Evolutionary conservation across 2,329 filamentous ascomycete species (phyloP).

Genomic region (Aaosphaeria arxii): DNA sequence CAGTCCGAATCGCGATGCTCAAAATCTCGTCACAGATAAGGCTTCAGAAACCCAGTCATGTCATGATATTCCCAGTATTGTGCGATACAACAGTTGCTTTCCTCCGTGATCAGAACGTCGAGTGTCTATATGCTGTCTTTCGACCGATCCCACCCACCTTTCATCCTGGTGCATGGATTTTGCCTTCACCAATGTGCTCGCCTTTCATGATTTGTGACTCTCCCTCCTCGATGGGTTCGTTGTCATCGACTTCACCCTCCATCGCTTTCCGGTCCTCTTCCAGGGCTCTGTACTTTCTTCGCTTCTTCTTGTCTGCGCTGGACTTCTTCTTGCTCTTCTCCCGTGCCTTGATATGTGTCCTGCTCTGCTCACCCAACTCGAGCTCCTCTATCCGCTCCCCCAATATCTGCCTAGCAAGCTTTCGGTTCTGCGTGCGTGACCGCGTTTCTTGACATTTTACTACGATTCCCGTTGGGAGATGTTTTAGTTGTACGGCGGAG

Average conservation of each 20-base stretch:
- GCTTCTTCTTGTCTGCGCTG: conserved; percentile 76
- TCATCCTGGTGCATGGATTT: no score
- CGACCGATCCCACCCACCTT: no score
- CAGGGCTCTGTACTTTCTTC: conserved; percentile 71
- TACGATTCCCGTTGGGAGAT: conserved; percentile 85
- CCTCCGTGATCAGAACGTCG: no score
- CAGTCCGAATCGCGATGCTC: no score
- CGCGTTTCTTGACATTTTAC: conserved; percentile 93
- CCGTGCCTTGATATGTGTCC: conserved; percentile 62
- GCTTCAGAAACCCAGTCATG: no score
- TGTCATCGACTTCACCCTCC: conserved; percentile 5
- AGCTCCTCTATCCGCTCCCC: conserved; percentile 74
- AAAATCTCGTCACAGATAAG: no score
- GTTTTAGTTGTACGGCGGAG: conserved; percentile 89
- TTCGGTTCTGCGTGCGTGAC: conserved; percentile 81
- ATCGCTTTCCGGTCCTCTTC: conserved; percentile 38
- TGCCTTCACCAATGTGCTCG: no score
- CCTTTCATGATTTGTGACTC: no score
- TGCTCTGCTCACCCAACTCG: conserved; percentile 67
- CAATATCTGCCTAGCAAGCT: conserved; percentile 74
- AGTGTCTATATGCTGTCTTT: no score
- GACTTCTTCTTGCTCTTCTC: conserved; percentile 67
- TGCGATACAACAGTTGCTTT: no score
- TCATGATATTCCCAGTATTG: no score
- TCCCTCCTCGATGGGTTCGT: not conserved